These are phyloP conservation scores for Vitis hybrid DNA, from an alignment of 177 flowering plant species.

Conservation along the genomic window DNA sequence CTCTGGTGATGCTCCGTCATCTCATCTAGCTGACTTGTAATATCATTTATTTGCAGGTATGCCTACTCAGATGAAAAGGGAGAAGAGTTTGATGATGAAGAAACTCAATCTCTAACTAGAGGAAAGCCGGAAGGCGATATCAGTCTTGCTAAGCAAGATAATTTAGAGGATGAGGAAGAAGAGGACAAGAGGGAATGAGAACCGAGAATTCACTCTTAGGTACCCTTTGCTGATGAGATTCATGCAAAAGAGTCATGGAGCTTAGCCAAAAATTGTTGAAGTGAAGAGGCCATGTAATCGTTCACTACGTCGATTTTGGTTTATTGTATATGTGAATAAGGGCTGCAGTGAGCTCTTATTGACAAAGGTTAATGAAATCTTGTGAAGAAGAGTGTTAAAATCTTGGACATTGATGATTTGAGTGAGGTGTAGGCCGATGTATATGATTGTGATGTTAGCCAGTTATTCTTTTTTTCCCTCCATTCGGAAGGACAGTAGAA, in stretches of 20 bases:
- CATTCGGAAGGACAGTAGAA: too few relatives aligned
- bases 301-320: too few relatives aligned
- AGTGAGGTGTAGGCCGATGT: too few relatives aligned
- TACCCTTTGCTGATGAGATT: not conserved
- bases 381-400: too few relatives aligned
- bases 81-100: conserved; percentile 75
- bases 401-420: too few relatives aligned
- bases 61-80: conserved; percentile 75
- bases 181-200: conserved; percentile 68
- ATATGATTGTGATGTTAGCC: too few relatives aligned
- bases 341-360: too few relatives aligned
- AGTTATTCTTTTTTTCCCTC: too few relatives aligned
- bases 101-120: conserved; percentile 65
- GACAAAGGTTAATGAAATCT: too few relatives aligned
- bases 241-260: not conserved
- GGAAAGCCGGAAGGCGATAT: conserved; percentile 66
- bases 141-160: conserved; percentile 65
- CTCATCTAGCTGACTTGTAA: not conserved
- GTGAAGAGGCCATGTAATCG: too few relatives aligned
- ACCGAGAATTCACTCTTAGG: not conserved
- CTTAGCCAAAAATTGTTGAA: too few relatives aligned
- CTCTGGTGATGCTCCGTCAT: not conserved
- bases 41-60: conserved; percentile 44
- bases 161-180: conserved; percentile 47
- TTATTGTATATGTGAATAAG: too few relatives aligned